Percentiles rank a stretch among this genome's conserved stretches.
Conservation (phyloP, 345 rosid species). For the Populus davidiana region DNA sequence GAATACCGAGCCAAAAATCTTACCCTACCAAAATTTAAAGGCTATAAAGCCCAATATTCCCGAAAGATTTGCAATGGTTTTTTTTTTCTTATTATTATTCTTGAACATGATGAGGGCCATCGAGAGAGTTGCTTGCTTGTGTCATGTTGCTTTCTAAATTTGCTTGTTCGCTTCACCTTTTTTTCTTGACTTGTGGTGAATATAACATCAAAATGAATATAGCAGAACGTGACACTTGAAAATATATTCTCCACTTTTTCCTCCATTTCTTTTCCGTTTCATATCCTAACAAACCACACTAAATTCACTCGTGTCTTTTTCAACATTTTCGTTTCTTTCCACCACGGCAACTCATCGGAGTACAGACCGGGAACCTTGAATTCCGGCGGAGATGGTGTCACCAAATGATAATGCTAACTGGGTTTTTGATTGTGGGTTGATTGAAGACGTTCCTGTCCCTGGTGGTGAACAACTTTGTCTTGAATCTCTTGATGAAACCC, state of each 20-base stretch:
- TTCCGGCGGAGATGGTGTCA: slow-evolving; percentile 25
- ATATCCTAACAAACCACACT: slow-evolving; percentile 3
- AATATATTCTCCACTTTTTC: slow-evolving; percentile 1
- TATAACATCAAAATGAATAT: slow-evolving; percentile 7
- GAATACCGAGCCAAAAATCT: background rate
- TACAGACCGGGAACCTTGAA: slow-evolving; percentile 5
- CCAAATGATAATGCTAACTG: slow-evolving; percentile 35
- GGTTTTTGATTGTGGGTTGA: slow-evolving; percentile 41
- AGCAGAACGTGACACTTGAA: slow-evolving; percentile 2
- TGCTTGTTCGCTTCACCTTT: background rate
- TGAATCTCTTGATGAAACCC: slow-evolving; percentile 18
- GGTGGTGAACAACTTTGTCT: slow-evolving; percentile 40
- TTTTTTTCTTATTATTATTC: background rate
- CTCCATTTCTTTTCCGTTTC: background rate
- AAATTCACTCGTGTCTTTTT: slow-evolving; percentile 4
- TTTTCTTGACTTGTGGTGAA: slow-evolving; percentile 15
- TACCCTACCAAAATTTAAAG: background rate
- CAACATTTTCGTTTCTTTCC: background rate
- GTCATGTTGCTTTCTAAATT: background rate
- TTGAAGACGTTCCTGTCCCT: slow-evolving; percentile 39
- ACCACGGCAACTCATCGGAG: background rate
- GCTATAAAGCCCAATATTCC: background rate
- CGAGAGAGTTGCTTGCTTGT: no score
- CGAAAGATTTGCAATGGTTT: background rate
- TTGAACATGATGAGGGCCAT: no score